Evolutionary conservation across 495 filamentous ascomycete genomes (phyloP).

Genomic region (Hypoxylon rickii): DNA sequence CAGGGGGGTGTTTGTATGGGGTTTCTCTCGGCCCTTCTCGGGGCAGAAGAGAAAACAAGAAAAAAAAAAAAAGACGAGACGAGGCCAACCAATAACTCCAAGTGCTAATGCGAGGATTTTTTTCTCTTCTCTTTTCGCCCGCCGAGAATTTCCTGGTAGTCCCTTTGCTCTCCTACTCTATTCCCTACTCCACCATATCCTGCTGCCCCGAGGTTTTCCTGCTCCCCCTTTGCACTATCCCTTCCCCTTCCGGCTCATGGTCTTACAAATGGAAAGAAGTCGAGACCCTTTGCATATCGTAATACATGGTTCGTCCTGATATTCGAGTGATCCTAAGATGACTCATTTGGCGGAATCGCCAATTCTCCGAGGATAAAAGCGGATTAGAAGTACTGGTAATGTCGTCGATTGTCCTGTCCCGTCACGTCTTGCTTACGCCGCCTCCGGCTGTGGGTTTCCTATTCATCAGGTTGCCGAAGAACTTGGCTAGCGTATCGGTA

Average conservation of each 20-base stretch:
- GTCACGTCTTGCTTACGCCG: slow-evolving; percentile 23
- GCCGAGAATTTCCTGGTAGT: slow-evolving; percentile 4
- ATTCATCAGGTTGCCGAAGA: slow-evolving; percentile 56
- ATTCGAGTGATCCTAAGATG: not conserved
- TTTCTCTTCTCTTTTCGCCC: slow-evolving; percentile 4
- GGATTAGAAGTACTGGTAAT: not conserved
- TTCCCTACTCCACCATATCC: not conserved
- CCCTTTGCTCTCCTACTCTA: not conserved
- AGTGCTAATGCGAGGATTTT: slow-evolving; percentile 23
- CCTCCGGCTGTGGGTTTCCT: slow-evolving; percentile 34
- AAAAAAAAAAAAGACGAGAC: slow-evolving; percentile 8
- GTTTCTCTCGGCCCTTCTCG: slow-evolving; percentile 12
- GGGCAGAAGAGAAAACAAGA: not conserved
- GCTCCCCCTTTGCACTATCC: not conserved
- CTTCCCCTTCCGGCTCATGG: not conserved
- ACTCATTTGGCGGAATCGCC: not conserved
- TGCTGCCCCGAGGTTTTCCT: not conserved
- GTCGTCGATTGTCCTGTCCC: not conserved
- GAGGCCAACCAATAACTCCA: slow-evolving; percentile 23
- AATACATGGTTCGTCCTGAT: not conserved
- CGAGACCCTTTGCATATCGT: not conserved
- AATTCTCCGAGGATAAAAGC: not conserved
- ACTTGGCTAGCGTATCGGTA: slow-evolving; percentile 54
- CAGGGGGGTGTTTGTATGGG: slow-evolving; percentile 18
- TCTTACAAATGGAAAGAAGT: slow-evolving; percentile 20